Evolutionary conservation across 83 land plant species (phyloP), one percentile per base, ranked within the genome.

Genomic region (Isoetes engelmannii): DNA sequence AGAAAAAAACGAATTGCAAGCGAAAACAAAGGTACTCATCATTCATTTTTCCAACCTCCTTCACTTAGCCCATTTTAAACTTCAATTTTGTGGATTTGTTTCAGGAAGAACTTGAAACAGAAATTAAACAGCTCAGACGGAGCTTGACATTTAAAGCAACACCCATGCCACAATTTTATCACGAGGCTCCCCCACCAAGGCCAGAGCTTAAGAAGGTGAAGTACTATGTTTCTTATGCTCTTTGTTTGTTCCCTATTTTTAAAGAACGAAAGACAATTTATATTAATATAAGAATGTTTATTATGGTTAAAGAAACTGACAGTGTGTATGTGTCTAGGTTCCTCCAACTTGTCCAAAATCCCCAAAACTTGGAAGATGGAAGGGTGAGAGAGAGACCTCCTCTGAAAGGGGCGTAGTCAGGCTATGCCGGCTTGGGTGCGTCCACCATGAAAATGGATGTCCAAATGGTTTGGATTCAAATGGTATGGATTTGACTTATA

Each of bases 151-250:
- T 87, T 54, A 84, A 81, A 58, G 88, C 91, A 45, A 78, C 45
- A 17, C 88, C 88, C 6, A 74, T 87, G 81, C 91, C 91, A 55
- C 80, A 81, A 66, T 87, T 87, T 73, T 87, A 87, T 75, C 86
- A 84, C 9, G 90, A 84, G 46, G 82, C 80, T 8, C 80, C 82
- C 4, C 86, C 80, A 42, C 80, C 83, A 13, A 87, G 74, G 68
- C 68, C 56, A 60, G 88, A 82, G 55, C 74, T 78, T 3, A 87
- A 83, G 69, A 87, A 85, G 87, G 91, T 87, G 77, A 37, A 47
- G 48, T 7, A 6, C 13, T 6, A 64, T 60, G 12, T 60, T 15
- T 15, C 15, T n/a, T 13, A 8, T 12, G 19, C 15, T 15, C 63
- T n/a, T 60, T 12, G 1, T n/a, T 60, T 12, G 1, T 20, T 60